Evolutionary conservation across 106 monocot genomes (phyloP), one percentile per base, ranked within the genome.

Genomic region (Platanthera zijinensis): DNA sequence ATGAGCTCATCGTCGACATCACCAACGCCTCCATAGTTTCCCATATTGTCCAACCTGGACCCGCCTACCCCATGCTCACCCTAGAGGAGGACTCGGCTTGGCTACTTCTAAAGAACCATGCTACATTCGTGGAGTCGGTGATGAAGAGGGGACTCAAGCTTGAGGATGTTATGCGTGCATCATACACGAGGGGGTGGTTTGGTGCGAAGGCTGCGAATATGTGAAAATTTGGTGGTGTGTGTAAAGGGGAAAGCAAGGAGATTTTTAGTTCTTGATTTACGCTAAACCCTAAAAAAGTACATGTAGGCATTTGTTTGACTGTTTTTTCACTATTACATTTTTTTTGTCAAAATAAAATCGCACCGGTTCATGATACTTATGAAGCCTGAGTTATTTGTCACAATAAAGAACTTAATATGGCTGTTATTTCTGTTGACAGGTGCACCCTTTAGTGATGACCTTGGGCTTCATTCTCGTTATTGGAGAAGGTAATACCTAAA

Each of bases 381-480:
- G 3, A 39, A 39, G 39, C 39, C 39, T 3, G 39, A 39, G 3
- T 39, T 39, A 39, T 3, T 11, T 56, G 11, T 56, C 12, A 56
- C 59, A n/a, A 11, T 25, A 39, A 39, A 8, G n/a, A 59, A 18
- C 19, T 21, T 59, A 7, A 59, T 59, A 6, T 19, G 59, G n/a
- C 3, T 7, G 57, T 18, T 50, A 71, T 15, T 49, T 12, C 69
- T 22, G 0, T 75, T 73, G 48, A 8, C 82, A 95, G 95, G 81
- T 86, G 6, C 95, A 95, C 82, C 88, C 90, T 0, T 71, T 95
- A 10, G 85, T 92, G 46, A 96, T 92, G 92, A 62, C 75, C 15
- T 79, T 90, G 80, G 92, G 92, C 8, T 92, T 96, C 87, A 89
- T 96, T 75, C 63, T 92, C 19, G 75, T 93, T 0, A 83, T 80